Evolutionary conservation across 306 rosid genomes (phyloP), one percentile per base, ranked within the genome.

Genomic region (Echinosophora koreensis): DNA sequence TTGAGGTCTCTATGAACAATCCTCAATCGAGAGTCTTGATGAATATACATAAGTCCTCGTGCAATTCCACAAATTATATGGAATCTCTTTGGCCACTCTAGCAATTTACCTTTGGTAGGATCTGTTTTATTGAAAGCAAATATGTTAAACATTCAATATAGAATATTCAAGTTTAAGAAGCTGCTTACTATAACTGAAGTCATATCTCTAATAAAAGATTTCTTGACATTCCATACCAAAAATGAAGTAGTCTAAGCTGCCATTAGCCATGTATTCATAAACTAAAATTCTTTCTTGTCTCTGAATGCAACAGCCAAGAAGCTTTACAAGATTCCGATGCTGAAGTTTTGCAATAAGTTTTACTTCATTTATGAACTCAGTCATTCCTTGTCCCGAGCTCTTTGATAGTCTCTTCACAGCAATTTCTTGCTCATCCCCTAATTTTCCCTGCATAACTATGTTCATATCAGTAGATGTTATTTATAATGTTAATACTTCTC

Each of bases 1-100:
- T 88, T 88, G 3, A 87, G 80, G 61, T 87, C 91, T 77, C 86
- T 87, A 39, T 87, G 89, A 9, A 87, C 12, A 41, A 87, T 83
- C 42, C 87, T 77, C 4, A 88, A 7, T 69, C 85, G 76, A 0
- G 92, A 88, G 66, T 86, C 90, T 58, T 86, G 85, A 60, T 88
- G 87, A 37, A 88, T 84, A 74, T 88, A 88, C 41, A 88, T 80
- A 39, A 88, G 84, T 3, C 90, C 92, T 4, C 79, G 32, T 22
- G 88, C 90, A 54, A 84, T 82, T 18, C 90, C 90, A 0, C 57
- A 65, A 1, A 88, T 88, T 13, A 88, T 84, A 11, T 77, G 57
- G 35, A 62, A 81, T 18, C 87, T 84, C n/a, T 64, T 71, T 7
- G 70, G 37, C 92, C 90, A 88, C 38, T 80, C 74, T 18, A 86